phyloP scores from a whole-genome alignment of 192 early-diverging fungal genomes.

The Coemansia guatemalensis region DNA sequence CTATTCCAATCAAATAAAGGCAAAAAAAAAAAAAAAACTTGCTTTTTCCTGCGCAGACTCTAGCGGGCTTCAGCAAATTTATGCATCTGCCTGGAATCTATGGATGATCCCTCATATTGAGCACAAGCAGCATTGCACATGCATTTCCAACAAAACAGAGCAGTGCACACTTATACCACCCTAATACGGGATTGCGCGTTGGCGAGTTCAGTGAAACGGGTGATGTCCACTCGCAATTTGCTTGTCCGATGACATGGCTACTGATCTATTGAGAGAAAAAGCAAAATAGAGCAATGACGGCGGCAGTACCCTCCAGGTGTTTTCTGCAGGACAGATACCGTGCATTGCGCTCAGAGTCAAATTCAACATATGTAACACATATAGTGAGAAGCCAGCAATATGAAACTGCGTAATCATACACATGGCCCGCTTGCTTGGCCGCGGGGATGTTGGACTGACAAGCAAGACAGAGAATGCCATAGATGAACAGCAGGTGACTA shows the following conservation, averaged over 20 bases:
- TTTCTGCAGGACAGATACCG: neutral
- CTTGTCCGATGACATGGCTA: neutral
- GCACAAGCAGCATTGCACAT: neutral
- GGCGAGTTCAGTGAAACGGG: neutral
- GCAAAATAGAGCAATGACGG: neutral
- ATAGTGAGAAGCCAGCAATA: neutral
- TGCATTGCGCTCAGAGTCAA: neutral
- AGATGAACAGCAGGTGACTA: neutral
- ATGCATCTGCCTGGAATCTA: neutral
- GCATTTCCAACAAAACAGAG: neutral
- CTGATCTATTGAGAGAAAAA: neutral
- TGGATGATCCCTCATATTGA: neutral
- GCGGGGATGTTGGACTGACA: neutral
- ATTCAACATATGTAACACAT: no score
- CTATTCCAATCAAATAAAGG: neutral
- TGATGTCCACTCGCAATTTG: neutral
- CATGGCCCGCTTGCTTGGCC: neutral
- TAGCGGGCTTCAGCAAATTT: neutral
- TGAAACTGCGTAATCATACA: neutral
- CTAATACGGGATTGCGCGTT: neutral
- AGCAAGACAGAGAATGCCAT: neutral
- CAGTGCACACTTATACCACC: neutral
- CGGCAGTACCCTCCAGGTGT: neutral
- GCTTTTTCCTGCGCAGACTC: neutral
- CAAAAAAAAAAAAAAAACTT: neutral